These are phyloP conservation scores for Xylariaceae sp. DNA, from an alignment of 2,329 filamentous ascomycete species.

Conservation along the genomic window DNA sequence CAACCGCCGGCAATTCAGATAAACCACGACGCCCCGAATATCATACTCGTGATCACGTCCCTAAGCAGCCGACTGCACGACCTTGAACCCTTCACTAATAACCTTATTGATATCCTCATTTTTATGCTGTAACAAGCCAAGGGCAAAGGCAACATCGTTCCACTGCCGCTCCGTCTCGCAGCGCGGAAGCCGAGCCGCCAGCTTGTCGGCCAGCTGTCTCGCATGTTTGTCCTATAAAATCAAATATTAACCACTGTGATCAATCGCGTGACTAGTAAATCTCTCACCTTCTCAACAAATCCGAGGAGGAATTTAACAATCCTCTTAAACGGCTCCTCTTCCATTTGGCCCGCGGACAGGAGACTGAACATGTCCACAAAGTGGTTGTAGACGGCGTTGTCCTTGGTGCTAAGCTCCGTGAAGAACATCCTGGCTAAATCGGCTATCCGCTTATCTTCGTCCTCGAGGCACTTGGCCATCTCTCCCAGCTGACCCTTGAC, in stretches of 20 bases:
- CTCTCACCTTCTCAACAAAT: conserved; percentile 89
- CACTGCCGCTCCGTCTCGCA: conserved; percentile 94
- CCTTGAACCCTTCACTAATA: conserved; percentile 69
- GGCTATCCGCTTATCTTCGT: conserved; percentile 88
- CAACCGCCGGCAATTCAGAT: too few relatives aligned
- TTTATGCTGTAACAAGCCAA: conserved; percentile 87
- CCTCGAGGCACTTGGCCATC: conserved; percentile 98
- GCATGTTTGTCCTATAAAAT: conserved; percentile 85
- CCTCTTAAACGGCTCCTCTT: conserved; percentile 79
- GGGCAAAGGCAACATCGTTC: conserved; percentile 93
- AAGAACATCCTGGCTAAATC: conserved; percentile 98
- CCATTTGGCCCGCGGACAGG: conserved; percentile 77
- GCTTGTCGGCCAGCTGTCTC: conserved; percentile 86
- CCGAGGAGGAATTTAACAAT: conserved; percentile 91
- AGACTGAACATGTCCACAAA: conserved; percentile 99
- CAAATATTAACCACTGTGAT: neutral
- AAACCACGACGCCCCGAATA: too few relatives aligned
- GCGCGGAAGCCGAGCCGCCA: conserved; percentile 77
- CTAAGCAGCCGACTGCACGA: conserved; percentile 57
- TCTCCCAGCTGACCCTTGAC: conserved; percentile 97
- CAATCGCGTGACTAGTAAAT: neutral
- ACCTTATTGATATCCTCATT: conserved; percentile 82
- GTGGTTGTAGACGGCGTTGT: conserved; percentile 98
- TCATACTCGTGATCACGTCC: neutral
- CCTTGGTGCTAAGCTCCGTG: conserved; percentile 92